Evolutionary conservation across 495 filamentous ascomycete genomes (phyloP), one percentile per base, ranked within the genome.

Genomic region (Podospora pseudoanserina): DNA sequence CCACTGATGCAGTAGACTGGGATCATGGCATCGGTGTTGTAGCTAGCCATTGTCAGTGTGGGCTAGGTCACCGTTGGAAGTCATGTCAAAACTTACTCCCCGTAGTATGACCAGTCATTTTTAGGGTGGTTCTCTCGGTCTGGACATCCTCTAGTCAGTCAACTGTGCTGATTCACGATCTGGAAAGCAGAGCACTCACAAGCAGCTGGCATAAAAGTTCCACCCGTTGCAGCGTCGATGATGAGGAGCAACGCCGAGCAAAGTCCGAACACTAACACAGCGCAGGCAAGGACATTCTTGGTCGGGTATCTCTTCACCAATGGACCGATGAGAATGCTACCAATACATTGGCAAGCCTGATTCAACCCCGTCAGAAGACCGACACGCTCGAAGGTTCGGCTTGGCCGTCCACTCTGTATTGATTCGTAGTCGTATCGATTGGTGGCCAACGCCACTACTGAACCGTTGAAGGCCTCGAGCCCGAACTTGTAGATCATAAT

Each of bases 401-500:
- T 68, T 1, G 75, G 69, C 3, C 72, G 76, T 0, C 67, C 61
- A 65, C 60, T 67, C 9, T 49, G 49, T 16, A 68, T 67, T 18
- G 78, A 70, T 54, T 80, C 79, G 66, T 77, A 78, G 69, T 80
- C 79, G 67, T 82, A 83, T n/a, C 80, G 75, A 65, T 82, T 82
- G 2, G 76, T 81, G 5, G 81, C 79, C 4, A 83, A 74, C 2
- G 79, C 75, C 30, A 80, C 72, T 20, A 83, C 75, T 28, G 80
- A 79, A 4, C 78, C 79, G 69, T 81, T 83, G 73, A 82, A 84
- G 6, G 78, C 80, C 63, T 83, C 81, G 4, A 84, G 72, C 2
- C 80, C 80, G 30, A 83, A 78, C 66, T 84, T 82, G 74, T 83
- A 83, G 57, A 77, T 70, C 77, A 80, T 81, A 34, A 81, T 79